Evolutionary conservation across 2,329 filamentous ascomycete genomes (phyloP), one percentile per base, ranked within the genome.

Genomic region (Aphanoascus verrucosus): DNA sequence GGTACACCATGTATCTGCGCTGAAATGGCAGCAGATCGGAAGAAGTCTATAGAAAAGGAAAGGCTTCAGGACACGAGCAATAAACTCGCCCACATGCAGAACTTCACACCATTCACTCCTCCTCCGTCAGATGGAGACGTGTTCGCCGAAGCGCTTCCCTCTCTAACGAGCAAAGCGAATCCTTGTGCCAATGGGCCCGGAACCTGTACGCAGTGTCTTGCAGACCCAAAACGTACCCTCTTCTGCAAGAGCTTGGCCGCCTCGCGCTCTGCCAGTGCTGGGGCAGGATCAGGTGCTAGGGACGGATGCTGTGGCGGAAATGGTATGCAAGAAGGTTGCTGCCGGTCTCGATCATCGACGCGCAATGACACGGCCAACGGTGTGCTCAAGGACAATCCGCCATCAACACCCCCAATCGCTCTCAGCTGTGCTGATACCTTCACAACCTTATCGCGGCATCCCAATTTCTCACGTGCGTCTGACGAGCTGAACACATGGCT

Each of bases 181-280:
- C 64, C 69, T 45, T 75, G 85, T 23, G 75, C 79, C 37, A 84
- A 84, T 51, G 86, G 85, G 0, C 87, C 87, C 0, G 87, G 87
- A 8, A 86, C 84, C 14, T 93, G 87, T 64, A 79, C 84, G 3
- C 86, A 91, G 69, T 93, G 87, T 64, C 77, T 84, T 55, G 75
- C 81, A 1, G 86, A 91, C 64, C 86, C 87, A 15, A 84, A 85
- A 64, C 88, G 86, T 2, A 87, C 85, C 1, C 79, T 90, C 37
- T 93, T 93, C 73, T 93, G 87, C 69, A 85, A 87, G 57, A 84
- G 86, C 9, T 79, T 91, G 50, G 85, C 86, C 20, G 86, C 86
- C 56, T 84, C 66, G 55, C 71, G 66, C 55, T 63, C 67, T 56
- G 63, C 63, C 52, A 65, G 62, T 57, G 65, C 61, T 41, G 43